These are phyloP conservation scores for Malassezia sympodialis DNA, from an alignment of 1,284 basidiomycete genomes.

Conservation along the genomic window DNA sequence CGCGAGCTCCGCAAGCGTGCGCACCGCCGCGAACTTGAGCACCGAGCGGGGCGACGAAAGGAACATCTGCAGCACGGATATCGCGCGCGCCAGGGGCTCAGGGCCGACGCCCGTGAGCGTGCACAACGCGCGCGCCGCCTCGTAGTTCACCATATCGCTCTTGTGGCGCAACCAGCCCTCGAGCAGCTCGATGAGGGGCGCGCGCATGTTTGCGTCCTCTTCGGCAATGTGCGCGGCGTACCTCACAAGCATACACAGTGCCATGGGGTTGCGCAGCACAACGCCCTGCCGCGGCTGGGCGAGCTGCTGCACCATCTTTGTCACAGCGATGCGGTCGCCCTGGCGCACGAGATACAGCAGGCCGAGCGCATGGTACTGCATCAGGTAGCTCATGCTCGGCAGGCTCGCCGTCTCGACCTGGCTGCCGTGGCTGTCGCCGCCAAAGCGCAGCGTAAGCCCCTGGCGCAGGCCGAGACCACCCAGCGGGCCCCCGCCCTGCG, in stretches of 20 bases:
- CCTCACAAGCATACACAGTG: constrained; percentile 96
- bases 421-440: constrained; percentile 23
- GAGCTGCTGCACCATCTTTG: constrained; percentile 93
- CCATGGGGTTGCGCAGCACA: constrained; percentile 87
- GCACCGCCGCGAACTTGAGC: constrained; percentile 93
- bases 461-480: constrained; percentile 52
- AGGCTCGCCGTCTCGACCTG: constrained; percentile 61
- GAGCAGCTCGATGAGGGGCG: constrained; percentile 72
- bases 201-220: constrained; percentile 62
- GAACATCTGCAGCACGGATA: constrained; percentile 51
- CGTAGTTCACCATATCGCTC: constrained; percentile 99
- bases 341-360: constrained; percentile 88
- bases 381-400: constrained; percentile 59
- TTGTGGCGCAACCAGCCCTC: constrained; percentile 96
- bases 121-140: constrained; percentile 92
- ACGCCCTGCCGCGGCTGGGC: constrained; percentile 54
- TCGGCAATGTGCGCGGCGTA: constrained; percentile 97
- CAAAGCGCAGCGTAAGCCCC: constrained; percentile 29
- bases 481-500: constrained; percentile 26
- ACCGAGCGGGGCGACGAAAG: constrained; percentile 51
- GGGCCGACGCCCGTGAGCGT: constrained; percentile 77
- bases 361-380: constrained; percentile 94
- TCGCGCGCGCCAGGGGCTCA: constrained; percentile 71
- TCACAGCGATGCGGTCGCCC: constrained; percentile 96
- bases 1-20: constrained; percentile 72